These are phyloP conservation scores for Bathelium albidoporum DNA, from an alignment of 495 filamentous ascomycete genomes.

Conservation along the genomic window DNA sequence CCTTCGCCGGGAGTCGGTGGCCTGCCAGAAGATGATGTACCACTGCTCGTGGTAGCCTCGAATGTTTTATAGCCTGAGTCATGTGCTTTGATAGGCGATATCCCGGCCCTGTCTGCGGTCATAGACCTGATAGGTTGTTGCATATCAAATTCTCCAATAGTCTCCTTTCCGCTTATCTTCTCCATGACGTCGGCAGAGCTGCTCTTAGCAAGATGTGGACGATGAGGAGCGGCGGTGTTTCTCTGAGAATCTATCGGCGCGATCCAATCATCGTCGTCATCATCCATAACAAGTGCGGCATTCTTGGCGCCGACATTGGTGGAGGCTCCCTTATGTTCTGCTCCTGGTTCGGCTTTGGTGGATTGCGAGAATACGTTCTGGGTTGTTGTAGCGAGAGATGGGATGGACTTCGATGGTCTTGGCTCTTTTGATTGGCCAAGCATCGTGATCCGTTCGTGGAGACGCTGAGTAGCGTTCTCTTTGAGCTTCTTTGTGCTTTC, in stretches of 20 bases:
- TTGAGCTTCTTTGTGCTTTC: conserved; percentile 53
- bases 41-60: conserved; percentile 25
- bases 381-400: conserved; percentile 35
- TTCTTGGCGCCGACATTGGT: not conserved
- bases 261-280: conserved; percentile 80
- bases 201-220: conserved; percentile 41
- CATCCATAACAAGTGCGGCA: conserved; percentile 30
- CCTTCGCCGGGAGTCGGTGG: conserved; percentile 28
- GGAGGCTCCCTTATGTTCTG: conserved; percentile 17
- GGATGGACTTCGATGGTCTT: conserved; percentile 60
- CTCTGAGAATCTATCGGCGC: conserved; percentile 24
- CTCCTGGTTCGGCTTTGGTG: conserved; percentile 20
- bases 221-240: conserved; percentile 16
- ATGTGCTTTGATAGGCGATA: not conserved
- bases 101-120: not conserved
- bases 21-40: conserved; percentile 35
- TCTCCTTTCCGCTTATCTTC: conserved; percentile 13
- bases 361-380: conserved; percentile 49
- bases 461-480: conserved; percentile 80
- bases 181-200: conserved; percentile 52
- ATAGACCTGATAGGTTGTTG: conserved; percentile 26
- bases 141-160: conserved; percentile 29
- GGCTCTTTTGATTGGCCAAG: conserved; percentile 70
- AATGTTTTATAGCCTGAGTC: not conserved
- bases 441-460: conserved; percentile 90